phyloP scores from a whole-genome alignment of 495 filamentous ascomycete species.

The Sordaria brevicollis region DNA sequence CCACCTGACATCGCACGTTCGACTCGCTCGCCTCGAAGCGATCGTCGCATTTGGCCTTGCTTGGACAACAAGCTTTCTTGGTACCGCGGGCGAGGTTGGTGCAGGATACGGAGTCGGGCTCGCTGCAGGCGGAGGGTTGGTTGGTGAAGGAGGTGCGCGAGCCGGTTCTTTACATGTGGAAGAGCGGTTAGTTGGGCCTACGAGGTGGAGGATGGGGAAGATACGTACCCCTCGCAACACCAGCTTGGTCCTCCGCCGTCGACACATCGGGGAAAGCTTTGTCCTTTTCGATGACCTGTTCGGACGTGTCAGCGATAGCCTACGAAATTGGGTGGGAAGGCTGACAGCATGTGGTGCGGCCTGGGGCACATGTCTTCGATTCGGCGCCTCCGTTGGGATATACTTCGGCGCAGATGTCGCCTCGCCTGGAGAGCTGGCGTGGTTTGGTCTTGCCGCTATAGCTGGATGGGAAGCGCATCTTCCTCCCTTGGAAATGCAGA shows the following conservation, averaged over 20 bases:
- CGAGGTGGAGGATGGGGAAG: background rate
- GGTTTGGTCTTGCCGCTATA: background rate
- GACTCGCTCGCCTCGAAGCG: background rate
- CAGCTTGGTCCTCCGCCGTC: background rate
- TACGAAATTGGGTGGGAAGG: background rate
- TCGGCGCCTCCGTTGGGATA: background rate
- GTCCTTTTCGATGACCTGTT: background rate
- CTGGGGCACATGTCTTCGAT: background rate
- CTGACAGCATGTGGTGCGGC: background rate
- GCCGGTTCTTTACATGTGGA: constrained; percentile 1
- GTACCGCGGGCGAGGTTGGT: background rate
- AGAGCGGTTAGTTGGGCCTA: background rate
- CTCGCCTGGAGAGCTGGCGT: background rate
- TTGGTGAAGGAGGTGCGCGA: constrained; percentile 1
- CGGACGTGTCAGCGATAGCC: background rate
- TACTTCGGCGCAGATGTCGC: background rate
- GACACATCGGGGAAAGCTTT: background rate
- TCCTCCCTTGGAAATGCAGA: background rate
- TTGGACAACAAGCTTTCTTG: background rate
- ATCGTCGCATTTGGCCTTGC: background rate
- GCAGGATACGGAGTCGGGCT: constrained; percentile 1
- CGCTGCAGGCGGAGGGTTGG: constrained; percentile 2
- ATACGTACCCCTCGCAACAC: background rate
- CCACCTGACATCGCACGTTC: background rate
- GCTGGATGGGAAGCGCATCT: background rate